These are phyloP conservation scores for Sedum album DNA, from an alignment of 164 flowering plant species.

Conservation along the genomic window DNA sequence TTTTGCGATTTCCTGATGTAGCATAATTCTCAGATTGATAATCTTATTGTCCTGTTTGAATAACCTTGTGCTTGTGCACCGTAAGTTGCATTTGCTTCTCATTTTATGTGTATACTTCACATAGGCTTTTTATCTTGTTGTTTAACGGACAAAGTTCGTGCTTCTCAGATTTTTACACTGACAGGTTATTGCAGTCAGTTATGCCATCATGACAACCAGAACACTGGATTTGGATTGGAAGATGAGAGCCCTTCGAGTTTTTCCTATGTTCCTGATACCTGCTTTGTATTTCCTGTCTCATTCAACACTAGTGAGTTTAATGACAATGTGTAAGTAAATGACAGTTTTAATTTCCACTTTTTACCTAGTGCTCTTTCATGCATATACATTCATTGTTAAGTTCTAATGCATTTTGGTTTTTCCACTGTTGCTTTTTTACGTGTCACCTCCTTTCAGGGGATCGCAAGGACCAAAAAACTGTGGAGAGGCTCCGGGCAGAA, in stretches of 20 bases:
- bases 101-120: neutral
- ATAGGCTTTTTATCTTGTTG: neutral
- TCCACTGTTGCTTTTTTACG: neutral
- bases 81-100: neutral
- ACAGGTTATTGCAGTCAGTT: slow-evolving; percentile 74
- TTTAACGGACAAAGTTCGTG: neutral
- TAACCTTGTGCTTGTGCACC: neutral
- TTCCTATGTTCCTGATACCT: slow-evolving; percentile 85
- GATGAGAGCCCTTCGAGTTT: slow-evolving; percentile 67
- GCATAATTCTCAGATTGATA: no score
- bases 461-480: slow-evolving; percentile 68
- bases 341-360: neutral
- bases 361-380: neutral
- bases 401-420: neutral
- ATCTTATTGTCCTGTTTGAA: no score
- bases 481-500: slow-evolving; percentile 79
- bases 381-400: neutral
- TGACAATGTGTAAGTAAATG: slow-evolving; percentile 61
- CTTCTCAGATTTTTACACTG: slow-evolving; percentile 1
- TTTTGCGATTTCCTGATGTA: no score
- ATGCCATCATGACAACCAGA: slow-evolving; percentile 83
- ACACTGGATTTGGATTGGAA: slow-evolving; percentile 69
- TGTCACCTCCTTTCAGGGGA: slow-evolving; percentile 40
- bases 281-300: slow-evolving; percentile 41
- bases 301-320: slow-evolving; percentile 40